These are phyloP conservation scores for Neonectria faginata DNA, from an alignment of 2,329 filamentous ascomycete genomes.

Conservation along the genomic window DNA sequence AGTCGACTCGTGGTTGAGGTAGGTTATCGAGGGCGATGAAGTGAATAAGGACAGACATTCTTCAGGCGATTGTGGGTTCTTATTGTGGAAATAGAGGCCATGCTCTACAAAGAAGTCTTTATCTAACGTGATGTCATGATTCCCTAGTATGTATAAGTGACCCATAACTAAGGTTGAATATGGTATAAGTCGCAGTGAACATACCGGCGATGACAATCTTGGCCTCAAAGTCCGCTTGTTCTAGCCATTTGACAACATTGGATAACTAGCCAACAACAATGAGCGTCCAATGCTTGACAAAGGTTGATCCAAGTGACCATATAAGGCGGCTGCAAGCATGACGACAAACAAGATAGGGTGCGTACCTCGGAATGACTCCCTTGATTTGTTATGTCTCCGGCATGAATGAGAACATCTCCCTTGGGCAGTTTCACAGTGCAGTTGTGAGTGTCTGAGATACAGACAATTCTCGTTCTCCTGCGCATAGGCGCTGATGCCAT, in stretches of 20 bases:
- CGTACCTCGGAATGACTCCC: slow-evolving; percentile 68
- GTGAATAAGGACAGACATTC: slow-evolving; percentile 67
- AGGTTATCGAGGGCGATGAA: slow-evolving; percentile 68
- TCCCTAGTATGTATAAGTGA: slow-evolving; percentile 62
- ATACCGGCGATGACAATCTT: slow-evolving; percentile 78
- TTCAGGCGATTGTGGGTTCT: slow-evolving; percentile 62
- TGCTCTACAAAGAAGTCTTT: slow-evolving; percentile 68
- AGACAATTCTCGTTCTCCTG: slow-evolving; percentile 74
- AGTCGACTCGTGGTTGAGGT: slow-evolving; percentile 70
- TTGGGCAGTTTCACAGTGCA: slow-evolving; percentile 71
- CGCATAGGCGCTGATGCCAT: slow-evolving; percentile 33
- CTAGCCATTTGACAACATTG: slow-evolving; percentile 74
- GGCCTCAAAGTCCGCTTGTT: slow-evolving; percentile 73
- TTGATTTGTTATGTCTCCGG: slow-evolving; percentile 81
- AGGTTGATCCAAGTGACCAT: neutral
- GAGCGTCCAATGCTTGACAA: slow-evolving; percentile 14
- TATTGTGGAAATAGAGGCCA: slow-evolving; percentile 67
- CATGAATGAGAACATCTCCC: slow-evolving; percentile 81
- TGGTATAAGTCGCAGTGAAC: neutral
- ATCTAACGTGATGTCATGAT: slow-evolving; percentile 81
- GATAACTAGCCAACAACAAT: slow-evolving; percentile 57
- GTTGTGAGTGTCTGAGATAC: slow-evolving; percentile 83
- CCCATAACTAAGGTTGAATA: neutral
- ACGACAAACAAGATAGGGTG: slow-evolving; percentile 10
- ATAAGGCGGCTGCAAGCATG: neutral